Base-by-base conservation (phyloP, 1,284 basidiomycete species). In the Fomitopsis palustris region DNA sequence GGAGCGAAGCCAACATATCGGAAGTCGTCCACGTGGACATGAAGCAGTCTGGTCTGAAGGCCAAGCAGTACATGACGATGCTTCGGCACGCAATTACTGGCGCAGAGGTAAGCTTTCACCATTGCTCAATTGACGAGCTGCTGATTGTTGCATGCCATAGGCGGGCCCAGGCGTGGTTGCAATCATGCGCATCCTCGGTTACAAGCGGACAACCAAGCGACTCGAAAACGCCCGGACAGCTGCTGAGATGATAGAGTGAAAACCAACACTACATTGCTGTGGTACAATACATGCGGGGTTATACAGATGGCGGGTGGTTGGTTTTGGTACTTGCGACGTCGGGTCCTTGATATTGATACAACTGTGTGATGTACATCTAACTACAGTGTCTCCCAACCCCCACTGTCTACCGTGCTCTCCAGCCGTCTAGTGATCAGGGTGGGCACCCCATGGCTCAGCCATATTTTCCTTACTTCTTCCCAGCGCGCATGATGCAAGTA, bases 391-490 rank as follows among this genome's bases (percentile, higher is more conserved):
- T 92, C 91, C 96, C 96, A 98, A 12, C 95, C 95, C 25, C 95
- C 95, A 47, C 83, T 88, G 70, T 98, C 95, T n/a, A 94, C 83
- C 3, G 85, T 86, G 59, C 91, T 83, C 70, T 99, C 97, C 58
- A 98, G 74, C 72, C 92, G 93, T 53, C 96, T 81, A 2, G 96
- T 93, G 16, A 98, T 90, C 38, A 94, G 79, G 10, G 93, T 96
- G 8, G 96, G 94, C 55, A 98, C 90, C 1, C 89, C 87, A 64
- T 98, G 96, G 56, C 83, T 84, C 41, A 98, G 80, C 94, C 96
- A 98, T 1, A 85, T 85, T 75, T 91, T 93, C 29, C 95, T 83
- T 52, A 97, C 81, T 61, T 98, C 96, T 69, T 98, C 96, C 86
- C 94, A 94, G 42, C 97, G 81, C 19, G 90, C 86, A 54, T 81